Evolutionary conservation across 495 filamentous ascomycete genomes (phyloP), one percentile per base, ranked within the genome.

Genomic region (Penicillium longicatenatum): DNA sequence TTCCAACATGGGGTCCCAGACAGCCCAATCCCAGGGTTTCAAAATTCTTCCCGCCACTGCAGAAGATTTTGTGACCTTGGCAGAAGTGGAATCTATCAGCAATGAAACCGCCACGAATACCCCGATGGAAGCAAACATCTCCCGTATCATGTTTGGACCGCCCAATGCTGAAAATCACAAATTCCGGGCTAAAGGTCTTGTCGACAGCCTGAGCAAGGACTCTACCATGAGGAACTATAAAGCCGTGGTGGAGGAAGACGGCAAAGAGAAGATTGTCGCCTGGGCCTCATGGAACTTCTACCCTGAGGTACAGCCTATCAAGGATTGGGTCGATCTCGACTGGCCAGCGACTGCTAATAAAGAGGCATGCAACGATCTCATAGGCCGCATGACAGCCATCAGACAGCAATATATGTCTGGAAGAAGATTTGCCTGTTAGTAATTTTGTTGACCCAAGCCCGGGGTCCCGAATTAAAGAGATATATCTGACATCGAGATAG

Each of bases 381-480:
- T 62, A 19, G 39, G 55, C 3, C 10, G 8, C 2, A 14, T 53
- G 4, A 29, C 31, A 4, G 22, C 31, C 2, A 10, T 54, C 35
- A 33, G 60, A 37, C 41, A 49, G 41, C 55, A 55, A 31, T 19
- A 62, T 14, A 58, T 58, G 60, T 41, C 55, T 26, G 60, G 31
- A 16, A 62, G 45, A 22, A 41, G 11, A 19, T 51, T 52, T 48
- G 55, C 55, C 1, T 54, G 60, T 62, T 44, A 49, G 60, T 50
- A 16, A 0, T 12, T 43, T 0, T 10, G 14, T 1, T 8, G 4
- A 5, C 6, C 14, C n/a, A 54, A 20, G 11, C 10, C 35, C 39
- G 41, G 4, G 11, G 24, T 41, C n/a, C 12, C 22, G 29, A 21
- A 7, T 48, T n/a, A n/a, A n/a, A n/a, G n/a, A n/a, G 17, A 24